Percentiles rank a stretch among this genome's conserved stretches.
phyloP scores from a whole-genome alignment of 345 rosid genomes.

The Corchorus capsularis region DNA sequence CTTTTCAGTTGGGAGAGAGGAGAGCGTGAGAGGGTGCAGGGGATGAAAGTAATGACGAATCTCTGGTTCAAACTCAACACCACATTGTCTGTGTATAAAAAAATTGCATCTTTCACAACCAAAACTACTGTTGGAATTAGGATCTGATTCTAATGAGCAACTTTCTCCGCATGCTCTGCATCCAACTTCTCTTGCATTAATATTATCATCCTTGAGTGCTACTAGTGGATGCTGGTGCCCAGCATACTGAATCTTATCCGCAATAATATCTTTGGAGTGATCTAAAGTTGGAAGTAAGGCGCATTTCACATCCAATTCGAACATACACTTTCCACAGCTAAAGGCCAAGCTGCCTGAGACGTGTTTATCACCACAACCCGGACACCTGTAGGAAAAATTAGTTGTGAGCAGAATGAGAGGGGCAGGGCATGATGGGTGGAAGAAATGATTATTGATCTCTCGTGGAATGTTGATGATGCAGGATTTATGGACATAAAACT shows the following conservation, averaged over 20 bases:
- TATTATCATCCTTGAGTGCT: not conserved
- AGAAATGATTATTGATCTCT: too few relatives aligned
- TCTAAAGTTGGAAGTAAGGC: too few relatives aligned
- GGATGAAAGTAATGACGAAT: too few relatives aligned
- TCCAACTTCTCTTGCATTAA: too few relatives aligned
- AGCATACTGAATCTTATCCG: not conserved
- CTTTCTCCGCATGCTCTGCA: slow-evolving; percentile 5
- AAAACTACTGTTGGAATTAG: not conserved
- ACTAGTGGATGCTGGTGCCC: slow-evolving; percentile 17
- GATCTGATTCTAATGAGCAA: not conserved
- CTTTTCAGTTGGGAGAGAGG: not conserved
- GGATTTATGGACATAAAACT: slow-evolving; percentile 3
- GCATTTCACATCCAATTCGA: not conserved
- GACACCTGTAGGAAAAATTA: not conserved
- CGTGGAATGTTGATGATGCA: not conserved
- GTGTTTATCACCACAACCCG: not conserved
- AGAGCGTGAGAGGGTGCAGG: slow-evolving; percentile 1
- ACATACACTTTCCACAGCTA: slow-evolving; percentile 5
- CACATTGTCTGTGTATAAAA: too few relatives aligned
- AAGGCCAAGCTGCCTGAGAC: slow-evolving; percentile 6
- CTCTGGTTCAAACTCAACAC: not conserved
- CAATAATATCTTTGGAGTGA: too few relatives aligned
- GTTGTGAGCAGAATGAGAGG: too few relatives aligned
- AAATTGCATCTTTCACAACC: not conserved
- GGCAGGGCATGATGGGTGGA: too few relatives aligned